Base-by-base conservation (phyloP, 228 moss, liverwort and hornwort genomes). In the Sphagnum magellanicum region DNA sequence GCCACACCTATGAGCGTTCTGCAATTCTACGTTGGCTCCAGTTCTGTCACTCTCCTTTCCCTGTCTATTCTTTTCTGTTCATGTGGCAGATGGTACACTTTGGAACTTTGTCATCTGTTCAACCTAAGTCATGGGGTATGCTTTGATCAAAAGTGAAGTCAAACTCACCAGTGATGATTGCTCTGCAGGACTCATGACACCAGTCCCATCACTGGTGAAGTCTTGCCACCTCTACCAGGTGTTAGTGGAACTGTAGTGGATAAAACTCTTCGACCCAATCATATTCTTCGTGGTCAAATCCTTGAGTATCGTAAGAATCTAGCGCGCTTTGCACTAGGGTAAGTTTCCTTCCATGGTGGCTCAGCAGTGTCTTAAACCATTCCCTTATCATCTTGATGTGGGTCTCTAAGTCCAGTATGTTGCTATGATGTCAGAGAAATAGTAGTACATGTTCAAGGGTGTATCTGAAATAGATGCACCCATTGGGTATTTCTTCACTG, bases 231-330 rank as follows among this genome's bases (percentile, higher is more conserved):
- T 68, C 77, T 81, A 49, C 75, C 81, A 60, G 92, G 87, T 69
- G 79, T 76, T 16, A 85, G 79, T 65, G 79, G 85, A 7, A 79
- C 74, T 71, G 83, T 74, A 53, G 84, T 84, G 63, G 88, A 88
- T 73, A 84, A 91, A 74, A 81, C 84, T 49, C 80, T 88, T 66
- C 81, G 83, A 50, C 85, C 91, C 9, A 83, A 88, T 70, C 83
- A 88, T 72, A 83, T 79, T 72, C 67, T 82, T 61, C 83, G 78
- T 65, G 88, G 88, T 64, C 88, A 88, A 65, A 88, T 88, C 16
- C 82, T 88, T 61, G 88, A 88, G 66, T 88, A 88, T 70, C 63
- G 76, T n/a, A 84, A 88, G 65, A 84, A 55, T 70, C 65, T 84
- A 74, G 78, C 77, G 15, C 84, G 88, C 59, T 66, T 79, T 64